Evolutionary conservation across 495 filamentous ascomycete species (phyloP), one percentile per base, ranked within the genome.

Genomic region (Penicillium pulvis): DNA sequence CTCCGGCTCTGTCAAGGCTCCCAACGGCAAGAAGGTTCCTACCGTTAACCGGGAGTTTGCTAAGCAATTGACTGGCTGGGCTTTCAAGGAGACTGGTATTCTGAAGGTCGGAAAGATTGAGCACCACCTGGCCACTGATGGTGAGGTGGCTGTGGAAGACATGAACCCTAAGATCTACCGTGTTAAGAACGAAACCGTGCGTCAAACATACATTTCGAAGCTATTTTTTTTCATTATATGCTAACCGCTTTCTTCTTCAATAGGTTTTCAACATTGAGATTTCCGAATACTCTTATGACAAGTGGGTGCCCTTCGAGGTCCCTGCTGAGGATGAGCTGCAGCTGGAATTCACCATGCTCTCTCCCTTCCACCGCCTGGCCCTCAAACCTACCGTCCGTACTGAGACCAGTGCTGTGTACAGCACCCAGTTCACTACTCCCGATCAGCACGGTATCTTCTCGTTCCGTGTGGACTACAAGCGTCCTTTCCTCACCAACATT

Each of bases 381-480:
- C 87, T 98, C 6, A 47, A 69, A 26, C 88, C 87, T 16, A 74
- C 76, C 17, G 64, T 66, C 51, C 78, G 76, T 14, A 90, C 88
- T 0, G 64, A 79, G 35, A 89, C 89, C 65, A 85, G 85, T 64
- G 88, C 90, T 35, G 80, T 89, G 35, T 98, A 86, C 81, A 83
- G 84, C 62, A 78, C 85, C 6, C 79, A 82, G 20, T 97, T 98
- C 79, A 87, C 80, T 57, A 79, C 91, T 11, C 94, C 94, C 8
- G 95, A 98, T 68, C 93, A 97, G 75, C 93, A 98, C 81, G 93
- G 93, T 65, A 96, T 98, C 71, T 98, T 97, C 82, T 92, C 93
- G 68, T 97, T 98, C 85, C 84, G 84, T 70, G 83, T 97, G 67
- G 93, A 96, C 81, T 97, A 97, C 81, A 93, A 93, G 79, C 87